Evolutionary conservation across 768 basidiomycete species (phyloP).

Genomic region (Cubamyces sp.): DNA sequence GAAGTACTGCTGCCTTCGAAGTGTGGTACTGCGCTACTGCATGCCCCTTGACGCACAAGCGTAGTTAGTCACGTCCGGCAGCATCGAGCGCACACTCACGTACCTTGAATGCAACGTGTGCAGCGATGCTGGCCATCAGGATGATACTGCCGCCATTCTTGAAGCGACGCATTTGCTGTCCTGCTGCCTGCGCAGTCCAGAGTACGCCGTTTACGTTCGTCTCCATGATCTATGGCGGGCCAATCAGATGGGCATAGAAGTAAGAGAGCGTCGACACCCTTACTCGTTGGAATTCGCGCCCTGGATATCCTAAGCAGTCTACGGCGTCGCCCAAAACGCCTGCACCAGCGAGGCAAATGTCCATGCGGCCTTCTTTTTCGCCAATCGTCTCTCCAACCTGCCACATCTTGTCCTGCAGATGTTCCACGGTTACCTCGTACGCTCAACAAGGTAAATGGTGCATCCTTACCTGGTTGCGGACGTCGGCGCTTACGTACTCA

Average conservation of each 20-base stretch:
- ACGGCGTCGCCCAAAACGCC: constrained; percentile 59
- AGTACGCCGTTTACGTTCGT: constrained; percentile 55
- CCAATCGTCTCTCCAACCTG: constrained; percentile 58
- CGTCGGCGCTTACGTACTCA: constrained; percentile 69
- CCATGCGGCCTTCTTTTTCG: constrained; percentile 68
- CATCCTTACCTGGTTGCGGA: constrained; percentile 56
- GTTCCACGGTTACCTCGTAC: neutral
- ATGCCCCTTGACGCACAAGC: constrained; percentile 47
- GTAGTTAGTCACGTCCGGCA: constrained; percentile 41
- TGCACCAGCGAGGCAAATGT: constrained; percentile 76
- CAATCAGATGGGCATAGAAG: neutral
- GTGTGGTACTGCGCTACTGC: constrained; percentile 52
- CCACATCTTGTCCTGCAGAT: constrained; percentile 44
- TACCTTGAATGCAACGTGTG: constrained; percentile 64
- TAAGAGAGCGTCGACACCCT: neutral
- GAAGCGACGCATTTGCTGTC: constrained; percentile 38
- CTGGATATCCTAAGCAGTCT: constrained; percentile 66
- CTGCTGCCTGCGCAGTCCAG: constrained; percentile 41
- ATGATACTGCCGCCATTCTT: constrained; percentile 43
- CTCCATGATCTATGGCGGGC: constrained; percentile 52
- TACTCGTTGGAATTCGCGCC: constrained; percentile 62
- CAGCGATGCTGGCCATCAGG: constrained; percentile 46
- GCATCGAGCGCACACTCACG: constrained; percentile 14
- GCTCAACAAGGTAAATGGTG: constrained; percentile 29
- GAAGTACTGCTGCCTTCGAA: constrained; percentile 72